Evolutionary conservation across 2,329 filamentous ascomycete genomes (phyloP).

Genomic region (Neonectria neomacrospora): DNA sequence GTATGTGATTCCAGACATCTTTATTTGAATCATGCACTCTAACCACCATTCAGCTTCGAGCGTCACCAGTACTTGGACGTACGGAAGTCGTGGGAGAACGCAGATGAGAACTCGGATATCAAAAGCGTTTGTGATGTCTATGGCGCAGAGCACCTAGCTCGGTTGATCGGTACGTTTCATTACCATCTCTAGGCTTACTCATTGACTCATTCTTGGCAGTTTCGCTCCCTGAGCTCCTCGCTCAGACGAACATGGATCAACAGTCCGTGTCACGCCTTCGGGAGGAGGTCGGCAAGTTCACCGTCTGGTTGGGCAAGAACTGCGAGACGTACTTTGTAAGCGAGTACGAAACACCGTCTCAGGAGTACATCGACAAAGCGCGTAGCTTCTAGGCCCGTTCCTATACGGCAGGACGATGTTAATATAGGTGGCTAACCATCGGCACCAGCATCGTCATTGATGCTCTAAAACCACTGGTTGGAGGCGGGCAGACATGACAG

Average conservation of each 20-base stretch:
- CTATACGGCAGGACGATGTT: slow-evolving; percentile 39
- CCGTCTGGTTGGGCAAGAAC: slow-evolving; percentile 83
- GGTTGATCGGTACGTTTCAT: slow-evolving; percentile 79
- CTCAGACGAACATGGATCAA: slow-evolving; percentile 97
- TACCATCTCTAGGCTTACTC: neutral
- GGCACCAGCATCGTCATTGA: neutral
- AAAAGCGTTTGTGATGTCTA: slow-evolving; percentile 85
- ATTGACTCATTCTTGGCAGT: slow-evolving; percentile 62
- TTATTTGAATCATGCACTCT: slow-evolving; percentile 25
- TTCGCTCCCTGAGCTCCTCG: slow-evolving; percentile 89
- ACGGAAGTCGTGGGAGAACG: slow-evolving; percentile 74
- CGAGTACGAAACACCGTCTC: slow-evolving; percentile 78
- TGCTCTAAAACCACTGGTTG: neutral
- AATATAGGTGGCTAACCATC: neutral
- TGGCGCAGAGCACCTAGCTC: slow-evolving; percentile 89
- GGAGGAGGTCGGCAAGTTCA: slow-evolving; percentile 89
- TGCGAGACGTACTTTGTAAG: slow-evolving; percentile 80
- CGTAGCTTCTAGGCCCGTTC: slow-evolving; percentile 54
- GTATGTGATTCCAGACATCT: slow-evolving; percentile 50
- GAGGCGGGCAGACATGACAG: neutral
- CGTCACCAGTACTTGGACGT: slow-evolving; percentile 87
- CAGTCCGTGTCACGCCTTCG: slow-evolving; percentile 89
- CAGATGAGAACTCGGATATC: slow-evolving; percentile 71
- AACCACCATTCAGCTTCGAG: slow-evolving; percentile 75
- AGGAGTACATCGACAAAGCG: slow-evolving; percentile 78